Evolutionary conservation across 176 grass and related monocot species (phyloP).

Genomic region (Juncus inflexus): DNA sequence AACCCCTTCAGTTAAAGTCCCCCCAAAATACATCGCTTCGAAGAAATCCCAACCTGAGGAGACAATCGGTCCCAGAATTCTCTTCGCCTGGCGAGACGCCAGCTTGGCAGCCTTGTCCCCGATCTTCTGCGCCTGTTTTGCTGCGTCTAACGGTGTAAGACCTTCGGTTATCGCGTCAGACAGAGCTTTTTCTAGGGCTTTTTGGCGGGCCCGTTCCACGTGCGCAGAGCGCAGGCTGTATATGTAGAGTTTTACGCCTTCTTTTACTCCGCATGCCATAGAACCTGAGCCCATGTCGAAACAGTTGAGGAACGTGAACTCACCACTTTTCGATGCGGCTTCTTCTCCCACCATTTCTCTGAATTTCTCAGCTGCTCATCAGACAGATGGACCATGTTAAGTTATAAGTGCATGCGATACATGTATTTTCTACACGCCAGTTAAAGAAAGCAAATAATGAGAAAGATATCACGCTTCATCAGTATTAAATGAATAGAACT

Average conservation of each 20-base stretch:
- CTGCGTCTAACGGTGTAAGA: constrained; percentile 40
- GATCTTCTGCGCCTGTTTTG: constrained; percentile 76
- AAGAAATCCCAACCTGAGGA: constrained; percentile 99
- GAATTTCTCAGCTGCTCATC: constrained; percentile 79
- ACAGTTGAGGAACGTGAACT: constrained; percentile 96
- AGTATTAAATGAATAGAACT: no score
- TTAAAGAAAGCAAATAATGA: no score
- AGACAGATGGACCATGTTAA: constrained; percentile 5
- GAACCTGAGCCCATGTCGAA: constrained; percentile 90
- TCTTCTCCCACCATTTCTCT: constrained; percentile 93
- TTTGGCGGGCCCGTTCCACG: constrained; percentile 55
- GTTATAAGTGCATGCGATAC: no score
- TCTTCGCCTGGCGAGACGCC: constrained; percentile 77
- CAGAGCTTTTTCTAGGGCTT: constrained; percentile 59
- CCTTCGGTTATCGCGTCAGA: constrained; percentile 65
- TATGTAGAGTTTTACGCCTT: constrained; percentile 81
- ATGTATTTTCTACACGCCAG: no score
- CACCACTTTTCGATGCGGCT: constrained; percentile 79
- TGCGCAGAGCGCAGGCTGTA: constrained; percentile 72
- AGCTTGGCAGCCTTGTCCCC: constrained; percentile 75
- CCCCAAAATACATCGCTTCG: constrained; percentile 91
- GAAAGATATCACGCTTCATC: no score
- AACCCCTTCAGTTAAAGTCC: constrained; percentile 83
- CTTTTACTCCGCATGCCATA: constrained; percentile 71
- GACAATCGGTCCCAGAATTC: constrained; percentile 82